phyloP scores from a whole-genome alignment of 495 filamentous ascomycete genomes.

The Glonium stellatum region DNA sequence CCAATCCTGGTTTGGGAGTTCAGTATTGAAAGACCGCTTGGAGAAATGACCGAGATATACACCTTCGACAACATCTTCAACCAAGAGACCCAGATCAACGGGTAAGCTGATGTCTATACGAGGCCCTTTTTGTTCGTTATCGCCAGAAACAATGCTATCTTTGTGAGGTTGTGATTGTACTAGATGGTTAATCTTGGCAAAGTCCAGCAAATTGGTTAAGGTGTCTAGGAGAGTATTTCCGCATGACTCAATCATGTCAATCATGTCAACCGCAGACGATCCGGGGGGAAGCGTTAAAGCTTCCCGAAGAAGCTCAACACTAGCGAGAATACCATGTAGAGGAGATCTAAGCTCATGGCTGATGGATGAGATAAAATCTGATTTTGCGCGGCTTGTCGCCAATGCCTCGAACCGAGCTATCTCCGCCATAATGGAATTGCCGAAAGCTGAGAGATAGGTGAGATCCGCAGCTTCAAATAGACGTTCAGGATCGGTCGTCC shows the following conservation, averaged over 20 bases:
- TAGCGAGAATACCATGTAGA: neutral
- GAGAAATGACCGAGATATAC: conserved; percentile 1
- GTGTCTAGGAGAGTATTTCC: conserved; percentile 1
- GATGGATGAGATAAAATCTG: neutral
- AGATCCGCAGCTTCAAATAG: neutral
- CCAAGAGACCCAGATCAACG: neutral
- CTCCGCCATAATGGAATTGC: neutral
- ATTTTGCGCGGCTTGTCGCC: neutral
- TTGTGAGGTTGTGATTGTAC: neutral
- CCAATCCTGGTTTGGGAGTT: neutral
- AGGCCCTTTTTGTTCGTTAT: neutral
- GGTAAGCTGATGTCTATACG: neutral
- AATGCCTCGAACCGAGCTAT: neutral
- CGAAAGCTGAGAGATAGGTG: neutral
- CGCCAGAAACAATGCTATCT: neutral
- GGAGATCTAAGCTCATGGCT: neutral
- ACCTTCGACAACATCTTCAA: neutral
- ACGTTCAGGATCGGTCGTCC: conserved; percentile 1
- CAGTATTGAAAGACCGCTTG: neutral
- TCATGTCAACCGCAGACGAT: neutral
- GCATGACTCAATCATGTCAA: conserved; percentile 1
- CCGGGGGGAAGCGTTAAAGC: neutral
- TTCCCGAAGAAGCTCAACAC: neutral
- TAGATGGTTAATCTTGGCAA: neutral
- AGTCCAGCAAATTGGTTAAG: neutral